These are phyloP conservation scores for Geotrichum bryndzae DNA, from an alignment of 1,139 yeast species.

Conservation along the genomic window DNA sequence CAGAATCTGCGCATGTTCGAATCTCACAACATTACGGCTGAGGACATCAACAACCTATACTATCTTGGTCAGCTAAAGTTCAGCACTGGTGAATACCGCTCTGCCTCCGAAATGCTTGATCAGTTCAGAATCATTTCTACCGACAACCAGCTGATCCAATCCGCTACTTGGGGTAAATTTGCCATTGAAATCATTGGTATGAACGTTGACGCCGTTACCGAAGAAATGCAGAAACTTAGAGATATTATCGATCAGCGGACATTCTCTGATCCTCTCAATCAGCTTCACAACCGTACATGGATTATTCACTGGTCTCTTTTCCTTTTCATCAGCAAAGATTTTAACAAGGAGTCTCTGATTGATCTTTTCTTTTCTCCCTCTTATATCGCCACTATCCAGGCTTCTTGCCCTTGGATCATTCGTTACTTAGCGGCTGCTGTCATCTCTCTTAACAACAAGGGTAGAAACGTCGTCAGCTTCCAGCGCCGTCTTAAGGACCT, in stretches of 20 bases:
- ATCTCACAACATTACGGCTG: slow-evolving; percentile 43
- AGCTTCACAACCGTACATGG: slow-evolving; percentile 59
- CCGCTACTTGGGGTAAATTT: slow-evolving; percentile 61
- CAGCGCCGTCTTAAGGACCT: slow-evolving; percentile 53
- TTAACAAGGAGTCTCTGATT: slow-evolving; percentile 45
- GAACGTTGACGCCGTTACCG: slow-evolving; percentile 48
- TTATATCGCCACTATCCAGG: slow-evolving; percentile 57
- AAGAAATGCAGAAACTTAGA: slow-evolving; percentile 48
- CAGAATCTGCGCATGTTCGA: slow-evolving; percentile 43
- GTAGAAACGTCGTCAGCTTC: slow-evolving; percentile 35
- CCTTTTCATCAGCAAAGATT: slow-evolving; percentile 48
- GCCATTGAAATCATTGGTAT: slow-evolving; percentile 51
- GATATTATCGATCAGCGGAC: slow-evolving; percentile 53
- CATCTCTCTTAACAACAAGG: slow-evolving; percentile 38
- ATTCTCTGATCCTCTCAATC: slow-evolving; percentile 48
- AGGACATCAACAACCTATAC: slow-evolving; percentile 47
- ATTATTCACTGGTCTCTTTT: slow-evolving; percentile 60
- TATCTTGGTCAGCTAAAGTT: slow-evolving; percentile 55
- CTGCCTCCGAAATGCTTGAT: slow-evolving; percentile 50
- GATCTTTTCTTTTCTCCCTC: slow-evolving; percentile 54
- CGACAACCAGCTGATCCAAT: slow-evolving; percentile 43
- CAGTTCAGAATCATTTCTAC: slow-evolving; percentile 52
- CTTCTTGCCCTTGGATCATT: slow-evolving; percentile 60
- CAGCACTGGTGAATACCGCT: slow-evolving; percentile 53
- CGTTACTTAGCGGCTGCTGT: slow-evolving; percentile 58